Percentiles rank a stretch among this genome's conserved stretches.
Evolutionary conservation across 495 filamentous ascomycete genomes (phyloP).

Genomic region (Lichina pygmaea): DNA sequence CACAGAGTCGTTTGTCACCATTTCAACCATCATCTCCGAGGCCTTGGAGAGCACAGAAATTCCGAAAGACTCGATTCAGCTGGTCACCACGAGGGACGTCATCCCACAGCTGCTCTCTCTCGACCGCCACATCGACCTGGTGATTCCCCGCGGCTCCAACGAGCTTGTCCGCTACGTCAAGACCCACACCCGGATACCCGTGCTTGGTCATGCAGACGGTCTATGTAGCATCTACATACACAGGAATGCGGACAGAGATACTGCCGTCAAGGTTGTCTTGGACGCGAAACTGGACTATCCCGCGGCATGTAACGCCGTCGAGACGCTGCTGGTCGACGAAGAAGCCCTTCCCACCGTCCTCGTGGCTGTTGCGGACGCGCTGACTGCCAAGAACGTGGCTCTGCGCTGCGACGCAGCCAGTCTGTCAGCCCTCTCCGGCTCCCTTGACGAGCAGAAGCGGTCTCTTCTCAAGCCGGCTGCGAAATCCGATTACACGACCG

Average conservation of each 20-base stretch:
- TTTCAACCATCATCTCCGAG: conserved; percentile 57
- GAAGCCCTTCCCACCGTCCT: conserved; percentile 38
- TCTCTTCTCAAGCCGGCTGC: conserved; percentile 31
- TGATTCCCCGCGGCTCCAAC: conserved; percentile 82
- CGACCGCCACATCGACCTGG: conserved; percentile 73
- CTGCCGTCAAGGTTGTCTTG: conserved; percentile 51
- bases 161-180: conserved; percentile 83
- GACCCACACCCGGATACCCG: conserved; percentile 72
- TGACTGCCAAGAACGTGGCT: conserved; percentile 50
- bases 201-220: conserved; percentile 89
- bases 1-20: conserved; percentile 70
- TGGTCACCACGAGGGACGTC: conserved; percentile 73
- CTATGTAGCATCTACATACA: conserved; percentile 80
- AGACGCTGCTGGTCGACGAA: conserved; percentile 69
- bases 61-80: conserved; percentile 65
- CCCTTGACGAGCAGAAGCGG: conserved; percentile 14
- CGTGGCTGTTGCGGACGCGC: conserved; percentile 37
- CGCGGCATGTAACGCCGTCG: conserved; percentile 84
- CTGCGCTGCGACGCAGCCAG: conserved; percentile 57
- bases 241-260: conserved; percentile 40
- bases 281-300: conserved; percentile 88
- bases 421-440: conserved; percentile 26
- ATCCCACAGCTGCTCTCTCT: conserved; percentile 62
- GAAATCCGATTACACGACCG: conserved; percentile 54
- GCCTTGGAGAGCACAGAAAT: conserved; percentile 55